These are phyloP conservation scores for Vitis hybrid DNA, from an alignment of 177 flowering plant genomes.

Conservation along the genomic window DNA sequence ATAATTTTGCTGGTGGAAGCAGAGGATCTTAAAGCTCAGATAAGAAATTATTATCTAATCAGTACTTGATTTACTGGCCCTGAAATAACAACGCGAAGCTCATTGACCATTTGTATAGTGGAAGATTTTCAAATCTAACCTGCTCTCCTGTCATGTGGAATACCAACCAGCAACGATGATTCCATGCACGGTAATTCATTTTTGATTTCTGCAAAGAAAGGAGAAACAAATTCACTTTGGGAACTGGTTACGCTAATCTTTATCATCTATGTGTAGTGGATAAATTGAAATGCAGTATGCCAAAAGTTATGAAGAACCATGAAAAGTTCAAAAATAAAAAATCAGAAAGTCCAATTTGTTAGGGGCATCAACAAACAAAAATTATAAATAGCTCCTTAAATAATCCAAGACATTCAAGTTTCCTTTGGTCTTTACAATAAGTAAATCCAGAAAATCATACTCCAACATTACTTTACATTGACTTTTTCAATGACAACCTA, in stretches of 20 bases:
- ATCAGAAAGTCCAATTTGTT: too few species aligned
- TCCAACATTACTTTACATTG: too few species aligned
- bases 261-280: background rate
- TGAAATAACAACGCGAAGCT: background rate
- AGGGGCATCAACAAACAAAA: too few species aligned
- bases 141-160: constrained; percentile 70
- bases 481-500: too few species aligned
- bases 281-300: background rate
- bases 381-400: too few species aligned
- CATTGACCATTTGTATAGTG: background rate
- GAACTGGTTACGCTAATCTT: background rate
- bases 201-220: constrained; percentile 67
- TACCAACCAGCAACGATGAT: constrained; percentile 86
- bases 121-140: constrained; percentile 35
- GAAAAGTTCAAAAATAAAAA: too few species aligned
- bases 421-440: too few species aligned
- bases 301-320: too few species aligned
- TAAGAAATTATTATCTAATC: background rate
- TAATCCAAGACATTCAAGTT: too few species aligned
- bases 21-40: background rate
- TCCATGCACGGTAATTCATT: constrained; percentile 99
- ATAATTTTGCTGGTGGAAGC: background rate
- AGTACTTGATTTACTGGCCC: background rate
- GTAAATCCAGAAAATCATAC: too few species aligned
- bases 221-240: background rate